Conservation (phyloP, 1,139 yeast genomes). For the Saccharomyces hybrid region DNA sequence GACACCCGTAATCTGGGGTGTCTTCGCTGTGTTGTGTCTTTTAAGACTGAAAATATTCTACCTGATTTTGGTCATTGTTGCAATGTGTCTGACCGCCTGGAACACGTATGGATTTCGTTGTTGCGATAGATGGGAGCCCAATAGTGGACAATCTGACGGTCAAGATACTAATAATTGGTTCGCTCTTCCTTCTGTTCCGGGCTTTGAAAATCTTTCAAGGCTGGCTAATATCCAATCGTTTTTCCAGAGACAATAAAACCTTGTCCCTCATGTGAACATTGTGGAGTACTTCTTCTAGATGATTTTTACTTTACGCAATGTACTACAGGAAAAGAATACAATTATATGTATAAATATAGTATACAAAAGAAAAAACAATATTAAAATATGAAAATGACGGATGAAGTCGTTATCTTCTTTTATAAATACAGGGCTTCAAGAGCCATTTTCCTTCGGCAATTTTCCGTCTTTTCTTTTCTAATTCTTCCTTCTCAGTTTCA, state of each 20-base stretch:
- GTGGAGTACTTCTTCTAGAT: not conserved
- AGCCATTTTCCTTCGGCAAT: constrained; percentile 80
- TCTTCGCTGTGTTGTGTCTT: constrained; percentile 67
- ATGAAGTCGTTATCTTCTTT: constrained; percentile 51
- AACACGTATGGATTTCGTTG: constrained; percentile 85
- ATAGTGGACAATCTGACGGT: constrained; percentile 7
- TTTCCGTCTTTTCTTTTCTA: constrained; percentile 47
- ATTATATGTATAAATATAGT: not conserved
- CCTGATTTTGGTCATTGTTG: constrained; percentile 54
- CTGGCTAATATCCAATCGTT: constrained; percentile 24
- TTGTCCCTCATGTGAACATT: not conserved
- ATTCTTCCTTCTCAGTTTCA: constrained; percentile 51
- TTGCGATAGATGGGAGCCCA: constrained; percentile 62
- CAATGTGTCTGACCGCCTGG: constrained; percentile 63
- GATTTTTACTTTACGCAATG: not conserved
- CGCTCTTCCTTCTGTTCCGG: constrained; percentile 26
- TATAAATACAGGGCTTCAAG: constrained; percentile 90
- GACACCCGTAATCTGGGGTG: constrained; percentile 68
- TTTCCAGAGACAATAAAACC: constrained; percentile 15
- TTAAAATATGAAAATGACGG: not conserved
- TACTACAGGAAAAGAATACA: not conserved
- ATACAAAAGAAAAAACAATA: constrained; percentile 1
- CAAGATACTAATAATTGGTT: constrained; percentile 19
- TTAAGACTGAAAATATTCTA: constrained; percentile 73
- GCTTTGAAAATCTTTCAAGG: constrained; percentile 22